Conservation (phyloP, 768 basidiomycete genomes). For the Multifurca ochricompacta region DNA sequence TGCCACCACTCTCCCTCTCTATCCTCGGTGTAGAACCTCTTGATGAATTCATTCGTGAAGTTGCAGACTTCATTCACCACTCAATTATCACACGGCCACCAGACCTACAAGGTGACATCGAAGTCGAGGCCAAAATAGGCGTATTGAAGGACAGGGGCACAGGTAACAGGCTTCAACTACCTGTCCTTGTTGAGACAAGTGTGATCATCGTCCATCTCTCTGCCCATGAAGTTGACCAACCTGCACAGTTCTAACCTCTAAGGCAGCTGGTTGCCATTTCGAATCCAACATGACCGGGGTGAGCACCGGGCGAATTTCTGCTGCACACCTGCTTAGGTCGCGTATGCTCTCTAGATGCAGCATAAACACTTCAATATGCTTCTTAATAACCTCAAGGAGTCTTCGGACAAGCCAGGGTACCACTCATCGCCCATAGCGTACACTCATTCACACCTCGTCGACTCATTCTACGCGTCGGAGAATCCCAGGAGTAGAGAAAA, state of each 20-base stretch:
- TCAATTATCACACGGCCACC: slow-evolving; percentile 49
- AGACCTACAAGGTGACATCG: slow-evolving; percentile 50
- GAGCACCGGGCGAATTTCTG: slow-evolving; percentile 27
- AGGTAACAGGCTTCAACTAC: slow-evolving; percentile 55
- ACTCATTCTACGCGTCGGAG: slow-evolving; percentile 61
- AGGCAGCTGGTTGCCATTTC: slow-evolving; percentile 60
- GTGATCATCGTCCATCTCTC: background rate
- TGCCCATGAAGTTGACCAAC: slow-evolving; percentile 4
- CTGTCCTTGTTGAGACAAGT: slow-evolving; percentile 83
- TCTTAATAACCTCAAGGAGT: slow-evolving; percentile 72
- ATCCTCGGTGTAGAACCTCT: slow-evolving; percentile 86
- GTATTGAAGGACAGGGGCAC: slow-evolving; percentile 51
- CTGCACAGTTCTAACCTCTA: slow-evolving; percentile 56
- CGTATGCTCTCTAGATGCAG: slow-evolving; percentile 50
- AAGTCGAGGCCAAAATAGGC: slow-evolving; percentile 90
- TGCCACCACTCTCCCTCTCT: slow-evolving; percentile 66
- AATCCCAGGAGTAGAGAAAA: slow-evolving; percentile 39
- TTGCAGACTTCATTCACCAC: slow-evolving; percentile 83
- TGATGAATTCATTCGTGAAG: slow-evolving; percentile 87
- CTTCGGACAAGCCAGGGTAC: slow-evolving; percentile 44
- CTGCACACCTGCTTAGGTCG: background rate
- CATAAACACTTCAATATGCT: slow-evolving; percentile 81
- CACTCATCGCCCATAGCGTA: slow-evolving; percentile 58
- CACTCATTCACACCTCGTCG: slow-evolving; percentile 68
- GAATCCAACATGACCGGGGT: slow-evolving; percentile 91